These are phyloP conservation scores for Russula earlei DNA, from an alignment of 768 basidiomycete species.

Conservation along the genomic window DNA sequence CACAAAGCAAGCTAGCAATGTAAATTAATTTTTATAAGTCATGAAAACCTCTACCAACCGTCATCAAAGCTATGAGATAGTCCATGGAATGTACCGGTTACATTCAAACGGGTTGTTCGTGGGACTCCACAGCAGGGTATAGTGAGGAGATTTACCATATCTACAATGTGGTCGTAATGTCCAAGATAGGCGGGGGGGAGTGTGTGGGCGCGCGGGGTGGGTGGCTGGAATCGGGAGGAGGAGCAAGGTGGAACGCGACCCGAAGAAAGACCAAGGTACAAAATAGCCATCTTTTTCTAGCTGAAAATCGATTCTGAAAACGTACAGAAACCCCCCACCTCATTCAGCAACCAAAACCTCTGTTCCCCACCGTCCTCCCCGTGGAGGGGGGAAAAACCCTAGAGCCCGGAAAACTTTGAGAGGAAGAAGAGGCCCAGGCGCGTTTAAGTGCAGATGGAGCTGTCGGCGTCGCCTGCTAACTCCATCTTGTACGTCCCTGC, in stretches of 20 bases:
- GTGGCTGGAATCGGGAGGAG: background rate
- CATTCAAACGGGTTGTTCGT: background rate
- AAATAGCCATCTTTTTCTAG: conserved; percentile 5
- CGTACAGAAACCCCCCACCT: background rate
- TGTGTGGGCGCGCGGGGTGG: background rate
- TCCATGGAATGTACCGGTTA: background rate
- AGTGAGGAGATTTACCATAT: background rate
- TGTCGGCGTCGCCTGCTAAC: background rate
- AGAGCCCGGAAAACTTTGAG: background rate
- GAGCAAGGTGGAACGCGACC: background rate
- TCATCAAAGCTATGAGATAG: background rate
- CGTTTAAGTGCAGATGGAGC: background rate
- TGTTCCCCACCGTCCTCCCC: background rate
- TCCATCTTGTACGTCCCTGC: conserved; percentile 6
- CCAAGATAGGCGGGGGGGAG: background rate
- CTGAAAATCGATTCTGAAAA: conserved; percentile 3
- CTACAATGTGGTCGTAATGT: background rate
- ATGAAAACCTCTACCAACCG: too few relatives aligned
- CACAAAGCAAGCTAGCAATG: too few relatives aligned
- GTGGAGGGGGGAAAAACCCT: background rate
- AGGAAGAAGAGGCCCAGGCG: background rate
- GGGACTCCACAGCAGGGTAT: background rate
- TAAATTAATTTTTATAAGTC: too few relatives aligned
- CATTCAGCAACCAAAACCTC: background rate
- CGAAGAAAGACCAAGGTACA: background rate